Evolutionary conservation across 2,329 filamentous ascomycete species (phyloP), one percentile per base, ranked within the genome.

Genomic region (Thielaviopsis musarum): DNA sequence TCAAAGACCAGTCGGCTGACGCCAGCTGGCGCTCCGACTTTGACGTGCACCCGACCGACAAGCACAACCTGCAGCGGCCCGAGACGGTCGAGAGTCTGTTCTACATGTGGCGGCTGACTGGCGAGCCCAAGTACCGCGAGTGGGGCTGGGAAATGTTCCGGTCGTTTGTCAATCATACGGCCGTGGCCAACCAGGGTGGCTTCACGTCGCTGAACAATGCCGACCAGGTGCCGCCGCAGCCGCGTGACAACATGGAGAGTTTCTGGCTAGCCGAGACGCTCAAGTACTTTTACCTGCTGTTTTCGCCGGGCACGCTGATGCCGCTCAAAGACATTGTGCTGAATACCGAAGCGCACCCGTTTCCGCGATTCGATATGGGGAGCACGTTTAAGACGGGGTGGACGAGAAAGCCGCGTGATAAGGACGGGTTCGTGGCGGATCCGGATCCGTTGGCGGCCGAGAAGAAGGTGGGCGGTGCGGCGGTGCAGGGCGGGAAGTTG

Each of bases 81-180:
- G 93, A 98, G 74, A 96, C 93, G 0, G 84, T 96, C n/a, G 93
- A 98, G 74, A 91, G 84, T 62, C 74, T 98, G 62, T 91, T 98
- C 67, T 95, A 97, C 74, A 95, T 98, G 90, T 98, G 91, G 87
- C 85, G 93, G 63, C 95, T 98, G 70, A 98, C 93, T 0, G 88
- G 87, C 26, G 91, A 98, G 63, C 76, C 81, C 48, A 85, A 83
- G 64, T 98, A 98, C 71, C 82, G 93, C 26, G 83, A 96, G 66
- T 97, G 91, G 91, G 93, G 93, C 15, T 98, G 93, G 93, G 85
- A 95, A 66, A 97, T 98, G 84, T 98, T 98, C 74, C 84, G 88
- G 69, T 83, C 85, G 0, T 98, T 98, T 69, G 77, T 91, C 71
- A 85, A 89, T 66, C 80, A 95, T 71, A 95, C 88, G 0, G 82